Conservation (phyloP, 352 stramenopile species). For the Phytopythium cucurbitacearum region DNA sequence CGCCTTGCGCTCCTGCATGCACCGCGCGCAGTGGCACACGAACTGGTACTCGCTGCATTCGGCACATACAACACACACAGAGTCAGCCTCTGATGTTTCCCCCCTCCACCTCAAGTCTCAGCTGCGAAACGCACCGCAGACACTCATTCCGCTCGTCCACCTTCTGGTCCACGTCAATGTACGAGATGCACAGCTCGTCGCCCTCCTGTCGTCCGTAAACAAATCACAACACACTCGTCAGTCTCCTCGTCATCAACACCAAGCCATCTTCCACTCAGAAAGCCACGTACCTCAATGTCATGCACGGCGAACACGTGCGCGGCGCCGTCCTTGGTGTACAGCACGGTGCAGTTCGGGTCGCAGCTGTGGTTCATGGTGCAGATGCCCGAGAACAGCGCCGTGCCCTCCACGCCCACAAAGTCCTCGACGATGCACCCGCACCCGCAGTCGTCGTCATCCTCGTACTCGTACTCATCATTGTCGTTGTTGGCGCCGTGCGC, state of each 20-base stretch:
- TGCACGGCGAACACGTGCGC: slow-evolving; percentile 71
- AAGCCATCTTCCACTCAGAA: background rate
- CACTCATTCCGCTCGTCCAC: slow-evolving; percentile 76
- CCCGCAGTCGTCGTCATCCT: slow-evolving; percentile 36
- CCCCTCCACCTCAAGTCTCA: background rate
- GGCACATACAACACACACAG: background rate
- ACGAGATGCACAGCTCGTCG: slow-evolving; percentile 95
- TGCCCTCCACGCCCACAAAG: slow-evolving; percentile 94
- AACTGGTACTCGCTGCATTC: slow-evolving; percentile 73
- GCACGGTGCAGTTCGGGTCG: slow-evolving; percentile 88
- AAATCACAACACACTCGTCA: slow-evolving; percentile 2
- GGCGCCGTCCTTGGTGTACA: slow-evolving; percentile 81
- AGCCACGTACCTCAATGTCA: slow-evolving; percentile 47
- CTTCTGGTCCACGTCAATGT: slow-evolving; percentile 89
- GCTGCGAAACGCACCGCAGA: slow-evolving; percentile 40
- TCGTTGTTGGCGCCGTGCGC: slow-evolving; percentile 12
- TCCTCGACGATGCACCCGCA: slow-evolving; percentile 59
- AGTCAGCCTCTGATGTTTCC: background rate
- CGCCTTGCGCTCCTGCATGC: slow-evolving; percentile 57
- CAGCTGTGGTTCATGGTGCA: slow-evolving; percentile 98
- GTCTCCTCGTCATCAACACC: background rate
- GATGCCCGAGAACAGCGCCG: slow-evolving; percentile 88
- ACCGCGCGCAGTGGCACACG: slow-evolving; percentile 61
- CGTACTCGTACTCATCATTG: slow-evolving; percentile 18
- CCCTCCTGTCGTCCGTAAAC: slow-evolving; percentile 48